Percentiles rank a stretch among this genome's conserved stretches.
phyloP scores from a whole-genome alignment of 1,139 yeast genomes.

The Candida glucosophila region DNA sequence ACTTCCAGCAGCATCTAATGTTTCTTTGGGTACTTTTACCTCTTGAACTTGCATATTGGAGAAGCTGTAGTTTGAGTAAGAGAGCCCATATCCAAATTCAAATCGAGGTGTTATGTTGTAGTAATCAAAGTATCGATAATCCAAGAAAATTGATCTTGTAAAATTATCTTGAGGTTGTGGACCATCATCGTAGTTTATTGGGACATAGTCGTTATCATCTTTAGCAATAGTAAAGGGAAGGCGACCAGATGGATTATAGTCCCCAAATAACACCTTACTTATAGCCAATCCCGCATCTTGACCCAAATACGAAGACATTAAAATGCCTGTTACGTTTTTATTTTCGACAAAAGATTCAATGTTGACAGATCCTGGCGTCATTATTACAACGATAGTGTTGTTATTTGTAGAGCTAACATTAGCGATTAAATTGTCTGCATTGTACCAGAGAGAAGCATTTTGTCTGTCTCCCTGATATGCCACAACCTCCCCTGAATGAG shows the following conservation, averaged over 20 bases:
- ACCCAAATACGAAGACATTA: conserved; percentile 51
- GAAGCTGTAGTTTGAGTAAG: conserved; percentile 42
- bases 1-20: conserved; percentile 42
- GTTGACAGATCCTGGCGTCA: conserved; percentile 52
- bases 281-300: conserved; percentile 40
- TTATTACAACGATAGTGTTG: conserved; percentile 50
- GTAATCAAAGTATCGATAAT: conserved; percentile 50
- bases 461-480: conserved; percentile 53
- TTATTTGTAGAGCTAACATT: conserved; percentile 39
- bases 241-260: conserved; percentile 52
- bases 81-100: conserved; percentile 57
- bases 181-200: conserved; percentile 34
- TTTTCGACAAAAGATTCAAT: conserved; percentile 53
- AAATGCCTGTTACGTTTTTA: conserved; percentile 49
- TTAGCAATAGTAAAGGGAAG: conserved; percentile 58
- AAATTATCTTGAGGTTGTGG: conserved; percentile 40
- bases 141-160: conserved; percentile 43
- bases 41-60: conserved; percentile 30
- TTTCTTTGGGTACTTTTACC: conserved; percentile 36
- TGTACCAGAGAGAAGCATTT: conserved; percentile 51
- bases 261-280: conserved; percentile 45
- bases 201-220: conserved; percentile 45
- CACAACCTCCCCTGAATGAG: conserved; percentile 54
- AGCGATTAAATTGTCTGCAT: conserved; percentile 47
- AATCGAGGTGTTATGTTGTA: conserved; percentile 47